Evolutionary conservation across 2,329 filamentous ascomycete species (phyloP), one percentile per base, ranked within the genome.

Genomic region (Trichoderma sp.): DNA sequence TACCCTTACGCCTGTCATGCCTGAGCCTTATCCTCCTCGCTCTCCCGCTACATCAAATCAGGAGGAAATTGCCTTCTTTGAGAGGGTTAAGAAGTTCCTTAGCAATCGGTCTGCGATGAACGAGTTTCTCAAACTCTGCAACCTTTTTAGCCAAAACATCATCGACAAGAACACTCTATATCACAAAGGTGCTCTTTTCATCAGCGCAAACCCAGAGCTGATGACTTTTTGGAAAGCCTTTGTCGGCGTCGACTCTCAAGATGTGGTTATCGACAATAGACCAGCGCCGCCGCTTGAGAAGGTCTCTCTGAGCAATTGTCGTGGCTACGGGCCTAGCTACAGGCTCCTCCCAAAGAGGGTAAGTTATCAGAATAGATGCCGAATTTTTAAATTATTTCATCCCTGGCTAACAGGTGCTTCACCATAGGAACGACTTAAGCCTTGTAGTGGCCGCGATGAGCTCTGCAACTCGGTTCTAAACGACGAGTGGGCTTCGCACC

Each of bases 401-500:
- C 10, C 18, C 60, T 18, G 66, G 59, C 74, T 76, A 56, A 76
- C 68, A 43, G 0, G 52, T 18, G 63, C 8, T 18, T 34, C 24
- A 46, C 16, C 43, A 8, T 43, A 87, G 83, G 96, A 98, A 78
- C 91, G 94, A 13, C 89, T 96, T 70, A 96, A 97, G 82, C 89
- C 91, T 0, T 99, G 96, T 82, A 96, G 93, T 76, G 96, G 96
- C 13, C 91, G 96, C 56, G 96, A 99, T 76, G 94, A 97, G 78
- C 90, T 99, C 73, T 99, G 96, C 81, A 91, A 93, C 73, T 90
- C 91, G 28, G 95, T 99, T 0, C 84, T 99, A 66, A 99, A 99
- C 73, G 96, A 99, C 74, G 93, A 97, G 73, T 99, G 96, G 96
- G 96, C 96, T 2, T 98, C 95, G 30, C 96, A 99, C 81, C 96